Conservation (phyloP, 2,329 filamentous ascomycete genomes). For the Aspergillus hiratsukae region DNA sequence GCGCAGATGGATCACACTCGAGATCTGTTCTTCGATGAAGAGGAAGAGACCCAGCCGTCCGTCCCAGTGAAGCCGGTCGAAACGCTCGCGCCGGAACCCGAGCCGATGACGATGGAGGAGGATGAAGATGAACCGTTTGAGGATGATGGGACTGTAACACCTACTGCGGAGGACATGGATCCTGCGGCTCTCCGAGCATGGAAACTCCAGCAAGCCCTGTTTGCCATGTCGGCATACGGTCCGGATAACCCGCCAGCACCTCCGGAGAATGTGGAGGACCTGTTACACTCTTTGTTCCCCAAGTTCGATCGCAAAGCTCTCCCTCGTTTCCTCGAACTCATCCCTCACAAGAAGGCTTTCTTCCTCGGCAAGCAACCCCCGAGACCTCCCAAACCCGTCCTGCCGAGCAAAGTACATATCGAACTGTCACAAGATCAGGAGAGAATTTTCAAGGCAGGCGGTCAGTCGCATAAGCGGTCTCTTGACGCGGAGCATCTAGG, state of each 20-base stretch:
- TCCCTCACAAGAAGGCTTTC: slow-evolving; percentile 73
- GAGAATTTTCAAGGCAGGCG: slow-evolving; percentile 73
- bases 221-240: slow-evolving; percentile 42
- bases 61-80: slow-evolving; percentile 13
- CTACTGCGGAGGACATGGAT: slow-evolving; percentile 38
- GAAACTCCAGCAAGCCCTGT: slow-evolving; percentile 44
- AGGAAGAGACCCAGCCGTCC: slow-evolving; percentile 19
- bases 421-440: slow-evolving; percentile 85
- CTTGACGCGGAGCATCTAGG: slow-evolving; percentile 54
- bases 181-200: slow-evolving; percentile 39
- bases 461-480: slow-evolving; percentile 51
- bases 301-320: slow-evolving; percentile 70
- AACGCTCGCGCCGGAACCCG: slow-evolving; percentile 12
- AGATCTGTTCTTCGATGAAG: slow-evolving; percentile 31
- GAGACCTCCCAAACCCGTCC: slow-evolving; percentile 75
- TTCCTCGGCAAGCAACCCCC: slow-evolving; percentile 73
- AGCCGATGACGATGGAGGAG: slow-evolving; percentile 22
- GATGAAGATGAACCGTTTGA: slow-evolving; percentile 23
- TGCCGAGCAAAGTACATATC: slow-evolving; percentile 81
- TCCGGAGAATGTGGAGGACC: slow-evolving; percentile 67
- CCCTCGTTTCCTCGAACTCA: slow-evolving; percentile 74
- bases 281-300: slow-evolving; percentile 76
- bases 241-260: slow-evolving; percentile 63
- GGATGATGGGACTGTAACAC: slow-evolving; percentile 24
- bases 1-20: slow-evolving; percentile 27